Percentiles rank a stretch among this genome's conserved stretches.
Evolutionary conservation across 768 basidiomycete genomes (phyloP).

Genomic region (Kwoniella sp.): DNA sequence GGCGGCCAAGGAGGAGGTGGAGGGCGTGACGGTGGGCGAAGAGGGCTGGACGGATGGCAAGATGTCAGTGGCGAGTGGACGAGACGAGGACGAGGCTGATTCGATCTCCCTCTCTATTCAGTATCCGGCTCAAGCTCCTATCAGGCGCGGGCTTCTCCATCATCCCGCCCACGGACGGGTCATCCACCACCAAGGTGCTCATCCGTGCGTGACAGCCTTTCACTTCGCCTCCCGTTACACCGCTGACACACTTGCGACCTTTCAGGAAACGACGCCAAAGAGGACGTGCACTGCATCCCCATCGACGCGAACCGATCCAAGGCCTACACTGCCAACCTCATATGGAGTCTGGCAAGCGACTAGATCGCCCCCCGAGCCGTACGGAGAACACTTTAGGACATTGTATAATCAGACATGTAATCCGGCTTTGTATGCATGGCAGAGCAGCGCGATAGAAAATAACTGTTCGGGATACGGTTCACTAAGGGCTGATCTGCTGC

Average conservation of each 20-base stretch:
- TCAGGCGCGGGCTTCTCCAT: conserved; percentile 35
- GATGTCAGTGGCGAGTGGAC: conserved; percentile 23
- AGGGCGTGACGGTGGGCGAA: conserved; percentile 26
- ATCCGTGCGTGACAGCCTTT: conserved; percentile 26
- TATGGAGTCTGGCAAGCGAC: conserved; percentile 30
- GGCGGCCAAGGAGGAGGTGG: conserved; percentile 32
- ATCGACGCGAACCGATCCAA: conserved; percentile 33
- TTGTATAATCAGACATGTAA: no score
- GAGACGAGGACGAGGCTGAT: not conserved
- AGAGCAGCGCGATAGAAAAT: no score
- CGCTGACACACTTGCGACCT: not conserved
- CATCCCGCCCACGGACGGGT: conserved; percentile 17
- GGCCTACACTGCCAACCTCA: conserved; percentile 34
- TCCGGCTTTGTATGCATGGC: no score
- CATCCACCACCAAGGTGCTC: conserved; percentile 22
- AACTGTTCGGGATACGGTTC: no score
- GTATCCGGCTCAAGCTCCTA: conserved; percentile 37
- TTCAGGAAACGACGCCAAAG: conserved; percentile 39
- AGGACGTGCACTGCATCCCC: conserved; percentile 34
- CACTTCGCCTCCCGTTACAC: not conserved
- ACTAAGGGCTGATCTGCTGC: no score
- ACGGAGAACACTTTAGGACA: no score
- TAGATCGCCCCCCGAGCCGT: no score
- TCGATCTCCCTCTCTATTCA: conserved; percentile 6
- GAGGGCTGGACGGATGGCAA: conserved; percentile 24